These are phyloP conservation scores for Bipolaris zeicola DNA, from an alignment of 2,329 filamentous ascomycete genomes.

Conservation along the genomic window DNA sequence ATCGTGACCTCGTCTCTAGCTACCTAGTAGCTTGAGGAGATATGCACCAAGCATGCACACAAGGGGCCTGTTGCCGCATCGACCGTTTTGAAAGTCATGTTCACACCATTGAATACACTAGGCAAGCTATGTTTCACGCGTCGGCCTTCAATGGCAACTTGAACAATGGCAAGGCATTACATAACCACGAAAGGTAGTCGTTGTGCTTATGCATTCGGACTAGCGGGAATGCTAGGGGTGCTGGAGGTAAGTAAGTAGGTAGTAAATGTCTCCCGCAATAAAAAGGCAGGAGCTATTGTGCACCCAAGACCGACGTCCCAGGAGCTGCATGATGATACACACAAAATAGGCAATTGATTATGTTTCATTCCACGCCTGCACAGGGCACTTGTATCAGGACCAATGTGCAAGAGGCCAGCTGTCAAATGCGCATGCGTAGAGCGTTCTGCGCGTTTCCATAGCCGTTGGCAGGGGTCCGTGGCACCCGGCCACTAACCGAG, in stretches of 20 bases:
- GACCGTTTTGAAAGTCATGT: background rate
- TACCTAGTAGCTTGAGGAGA: background rate
- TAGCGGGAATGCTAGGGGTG: background rate
- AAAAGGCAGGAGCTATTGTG: background rate
- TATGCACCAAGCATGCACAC: background rate
- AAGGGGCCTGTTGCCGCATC: no score
- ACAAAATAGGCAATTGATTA: background rate
- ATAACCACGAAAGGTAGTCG: background rate
- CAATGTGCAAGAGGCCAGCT: slow-evolving; percentile 27
- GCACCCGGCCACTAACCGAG: slow-evolving; percentile 11
- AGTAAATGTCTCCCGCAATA: slow-evolving; percentile 1
- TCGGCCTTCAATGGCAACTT: background rate
- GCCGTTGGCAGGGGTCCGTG: slow-evolving; percentile 15
- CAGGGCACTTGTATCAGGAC: slow-evolving; percentile 1
- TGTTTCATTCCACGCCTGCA: background rate
- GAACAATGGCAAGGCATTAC: background rate
- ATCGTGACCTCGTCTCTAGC: background rate
- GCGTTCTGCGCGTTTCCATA: slow-evolving; percentile 18
- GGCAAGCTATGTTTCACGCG: background rate
- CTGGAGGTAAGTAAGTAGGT: background rate
- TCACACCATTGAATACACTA: background rate
- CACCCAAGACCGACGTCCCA: background rate
- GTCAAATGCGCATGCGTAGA: slow-evolving; percentile 22
- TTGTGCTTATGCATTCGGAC: background rate
- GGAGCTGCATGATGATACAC: background rate